Percentiles rank a stretch among this genome's conserved stretches.
These are phyloP conservation scores for Chlorella sp. DNA, from an alignment of 139 green algal genomes.

Conservation along the genomic window DNA sequence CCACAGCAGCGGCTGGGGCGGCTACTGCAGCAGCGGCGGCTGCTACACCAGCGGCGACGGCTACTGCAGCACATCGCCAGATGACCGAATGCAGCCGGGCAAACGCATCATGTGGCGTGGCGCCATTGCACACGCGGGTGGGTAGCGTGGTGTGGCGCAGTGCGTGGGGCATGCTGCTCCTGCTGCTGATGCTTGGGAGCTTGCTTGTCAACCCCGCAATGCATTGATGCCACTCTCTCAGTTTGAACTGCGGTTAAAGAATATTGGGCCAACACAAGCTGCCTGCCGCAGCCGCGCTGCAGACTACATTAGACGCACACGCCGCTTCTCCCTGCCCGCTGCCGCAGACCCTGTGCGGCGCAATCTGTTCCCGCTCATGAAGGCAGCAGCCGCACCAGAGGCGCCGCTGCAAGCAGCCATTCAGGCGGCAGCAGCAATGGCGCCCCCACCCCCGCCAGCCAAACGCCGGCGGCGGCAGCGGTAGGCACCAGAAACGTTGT, in stretches of 20 bases:
- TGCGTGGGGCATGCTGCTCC: too few species aligned
- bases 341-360: constrained; percentile 7
- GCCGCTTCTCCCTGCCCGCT: background rate
- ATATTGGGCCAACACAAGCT: too few species aligned
- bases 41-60: background rate
- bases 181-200: too few species aligned
- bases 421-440: background rate
- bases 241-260: too few species aligned
- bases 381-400: background rate
- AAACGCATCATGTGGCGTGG: constrained; percentile 32
- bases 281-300: background rate
- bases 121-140: background rate
- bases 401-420: too few species aligned
- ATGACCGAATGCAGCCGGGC: constrained; percentile 11
- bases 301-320: background rate
- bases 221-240: too few species aligned
- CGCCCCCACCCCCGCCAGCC: background rate
- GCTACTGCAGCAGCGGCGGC: background rate
- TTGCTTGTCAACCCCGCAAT: too few species aligned
- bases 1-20: background rate
- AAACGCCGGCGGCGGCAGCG: background rate
- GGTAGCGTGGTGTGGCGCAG: too few species aligned
- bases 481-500: background rate
- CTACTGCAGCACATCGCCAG: constrained; percentile 1
- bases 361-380: background rate